Conservation (phyloP, 768 basidiomycete genomes). For the Suillus spraguei region DNA sequence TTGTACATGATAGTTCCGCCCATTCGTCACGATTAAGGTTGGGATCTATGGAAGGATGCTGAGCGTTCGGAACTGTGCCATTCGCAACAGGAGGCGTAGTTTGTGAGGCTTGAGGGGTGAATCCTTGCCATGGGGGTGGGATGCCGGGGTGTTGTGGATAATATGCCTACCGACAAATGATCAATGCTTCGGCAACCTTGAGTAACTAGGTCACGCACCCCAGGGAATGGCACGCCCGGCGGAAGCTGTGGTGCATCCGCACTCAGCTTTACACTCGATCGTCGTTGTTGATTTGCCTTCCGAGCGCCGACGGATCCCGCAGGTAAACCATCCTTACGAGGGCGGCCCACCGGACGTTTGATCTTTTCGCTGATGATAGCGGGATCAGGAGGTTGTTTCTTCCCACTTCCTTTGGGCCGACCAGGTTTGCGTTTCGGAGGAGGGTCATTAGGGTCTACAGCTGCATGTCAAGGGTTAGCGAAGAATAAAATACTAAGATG, state of each 20-base stretch:
- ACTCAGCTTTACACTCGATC: slow-evolving; percentile 35
- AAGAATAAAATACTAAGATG: neutral
- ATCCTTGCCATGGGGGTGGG: slow-evolving; percentile 32
- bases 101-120: slow-evolving; percentile 28
- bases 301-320: slow-evolving; percentile 64
- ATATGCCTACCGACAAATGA: slow-evolving; percentile 26
- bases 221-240: slow-evolving; percentile 34
- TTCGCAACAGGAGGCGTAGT: slow-evolving; percentile 29
- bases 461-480: slow-evolving; percentile 17
- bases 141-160: slow-evolving; percentile 36
- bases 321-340: slow-evolving; percentile 80
- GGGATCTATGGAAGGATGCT: slow-evolving; percentile 47
- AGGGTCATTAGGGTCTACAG: slow-evolving; percentile 30
- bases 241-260: slow-evolving; percentile 24
- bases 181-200: slow-evolving; percentile 9
- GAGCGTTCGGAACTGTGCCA: slow-evolving; percentile 19
- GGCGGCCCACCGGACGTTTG: slow-evolving; percentile 80
- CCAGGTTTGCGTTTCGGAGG: slow-evolving; percentile 71
- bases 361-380: slow-evolving; percentile 50
- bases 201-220: slow-evolving; percentile 20
- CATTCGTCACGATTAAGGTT: slow-evolving; percentile 63
- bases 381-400: slow-evolving; percentile 54
- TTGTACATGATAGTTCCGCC: slow-evolving; percentile 57
- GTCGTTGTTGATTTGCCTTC: slow-evolving; percentile 44
- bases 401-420: slow-evolving; percentile 78